These are phyloP conservation scores for Saccharomycopsis phalli DNA, from an alignment of 1,139 yeast species.

Conservation along the genomic window DNA sequence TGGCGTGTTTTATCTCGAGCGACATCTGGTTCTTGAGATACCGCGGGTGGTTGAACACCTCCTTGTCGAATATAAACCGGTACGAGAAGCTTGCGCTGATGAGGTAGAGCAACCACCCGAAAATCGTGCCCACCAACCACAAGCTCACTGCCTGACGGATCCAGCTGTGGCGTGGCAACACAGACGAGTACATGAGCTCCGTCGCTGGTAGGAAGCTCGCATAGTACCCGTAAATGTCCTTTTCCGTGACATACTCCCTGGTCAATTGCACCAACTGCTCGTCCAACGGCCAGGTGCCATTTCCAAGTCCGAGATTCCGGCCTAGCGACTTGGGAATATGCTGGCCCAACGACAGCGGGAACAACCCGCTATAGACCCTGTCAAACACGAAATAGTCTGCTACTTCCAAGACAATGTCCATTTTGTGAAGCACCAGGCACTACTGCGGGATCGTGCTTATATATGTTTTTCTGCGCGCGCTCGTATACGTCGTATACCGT, in stretches of 20 bases:
- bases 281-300: constrained; percentile 7
- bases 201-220: constrained; percentile 43
- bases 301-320: constrained; percentile 21
- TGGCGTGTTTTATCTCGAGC: constrained; percentile 71
- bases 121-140: constrained; percentile 63
- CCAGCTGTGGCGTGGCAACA: constrained; percentile 61
- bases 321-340: constrained; percentile 30
- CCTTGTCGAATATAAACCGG: constrained; percentile 70
- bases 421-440: constrained; percentile 25
- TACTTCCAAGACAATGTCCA: constrained; percentile 87
- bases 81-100: constrained; percentile 71
- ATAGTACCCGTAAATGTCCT: constrained; percentile 38
- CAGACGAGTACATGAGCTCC: constrained; percentile 48
- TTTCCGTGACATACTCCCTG: constrained; percentile 13
- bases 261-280: constrained; percentile 10
- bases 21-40: constrained; percentile 87
- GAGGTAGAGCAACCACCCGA: constrained; percentile 78
- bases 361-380: constrained; percentile 50
- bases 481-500: too few relatives aligned
- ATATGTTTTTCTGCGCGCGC: too few relatives aligned
- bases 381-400: constrained; percentile 68
- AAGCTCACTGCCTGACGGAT: constrained; percentile 64
- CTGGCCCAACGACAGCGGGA: constrained; percentile 40
- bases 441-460: background rate
- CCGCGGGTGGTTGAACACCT: constrained; percentile 90